A percentile compares a stretch with the other conserved stretches of the same genome.
Evolutionary conservation across 2,329 filamentous ascomycete genomes (phyloP).

Genomic region (Aphanoascus verrucosus): DNA sequence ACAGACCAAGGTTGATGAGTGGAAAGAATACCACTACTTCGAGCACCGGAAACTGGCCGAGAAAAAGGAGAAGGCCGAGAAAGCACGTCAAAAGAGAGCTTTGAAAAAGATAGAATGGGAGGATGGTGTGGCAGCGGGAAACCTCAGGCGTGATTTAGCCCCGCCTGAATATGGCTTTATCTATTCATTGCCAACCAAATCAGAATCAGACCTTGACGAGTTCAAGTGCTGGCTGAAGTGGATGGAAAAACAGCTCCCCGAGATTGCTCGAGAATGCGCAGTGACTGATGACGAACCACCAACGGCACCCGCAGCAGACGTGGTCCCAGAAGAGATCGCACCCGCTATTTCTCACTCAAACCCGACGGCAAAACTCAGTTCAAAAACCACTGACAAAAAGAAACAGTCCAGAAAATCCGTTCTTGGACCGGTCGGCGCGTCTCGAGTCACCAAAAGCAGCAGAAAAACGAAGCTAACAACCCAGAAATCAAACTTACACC

Average conservation of each 20-base stretch:
- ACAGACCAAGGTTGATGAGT: conserved; percentile 9
- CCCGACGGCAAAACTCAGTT: not conserved
- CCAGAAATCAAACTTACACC: not conserved
- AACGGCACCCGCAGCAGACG: not conserved
- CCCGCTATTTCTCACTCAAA: not conserved
- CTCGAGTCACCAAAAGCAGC: conserved; percentile 4
- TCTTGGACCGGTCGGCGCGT: conserved; percentile 3
- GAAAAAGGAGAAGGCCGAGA: not conserved
- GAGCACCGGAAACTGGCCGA: not conserved
- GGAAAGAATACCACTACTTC: conserved; percentile 12
- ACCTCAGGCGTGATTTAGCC: not conserved
- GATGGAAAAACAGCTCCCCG: conserved; percentile 9
- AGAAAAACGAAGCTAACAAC: conserved; percentile 4
- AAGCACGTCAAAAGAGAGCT: not conserved
- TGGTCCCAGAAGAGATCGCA: not conserved
- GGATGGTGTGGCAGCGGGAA: not conserved
- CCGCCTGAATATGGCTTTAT: not conserved
- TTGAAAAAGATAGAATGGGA: not conserved
- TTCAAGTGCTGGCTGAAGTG: conserved; percentile 7
- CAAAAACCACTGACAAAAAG: not conserved
- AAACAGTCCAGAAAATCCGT: not conserved
- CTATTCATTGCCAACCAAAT: not conserved
- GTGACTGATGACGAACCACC: not conserved
- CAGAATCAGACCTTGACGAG: conserved; percentile 2
- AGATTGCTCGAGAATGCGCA: conserved; percentile 7